Percentiles rank a stretch among this genome's conserved stretches.
Evolutionary conservation across 192 early-diverging fungal species (phyloP).

Genomic region (Umbelopsis isabellina): DNA sequence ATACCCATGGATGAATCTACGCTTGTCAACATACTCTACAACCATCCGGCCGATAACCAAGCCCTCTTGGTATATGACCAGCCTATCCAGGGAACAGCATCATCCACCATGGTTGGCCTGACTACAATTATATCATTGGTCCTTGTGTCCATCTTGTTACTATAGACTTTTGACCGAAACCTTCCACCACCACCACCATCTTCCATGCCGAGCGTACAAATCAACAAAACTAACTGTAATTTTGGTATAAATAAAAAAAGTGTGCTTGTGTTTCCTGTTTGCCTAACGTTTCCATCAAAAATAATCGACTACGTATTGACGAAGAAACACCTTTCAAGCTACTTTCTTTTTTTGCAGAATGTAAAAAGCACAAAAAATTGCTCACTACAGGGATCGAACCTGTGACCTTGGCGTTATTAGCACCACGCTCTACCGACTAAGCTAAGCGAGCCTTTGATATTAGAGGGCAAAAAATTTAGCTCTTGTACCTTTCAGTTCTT

Average conservation of each 20-base stretch:
- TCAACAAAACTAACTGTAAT: no score
- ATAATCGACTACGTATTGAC: no score
- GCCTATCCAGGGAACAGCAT: constrained; percentile 10
- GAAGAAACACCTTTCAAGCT: no score
- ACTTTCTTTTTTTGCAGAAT: no score
- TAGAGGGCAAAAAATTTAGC: no score
- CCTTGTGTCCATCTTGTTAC: not conserved
- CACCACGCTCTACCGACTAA: constrained; percentile 71
- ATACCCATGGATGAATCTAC: constrained; percentile 14
- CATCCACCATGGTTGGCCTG: not conserved
- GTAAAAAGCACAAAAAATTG: constrained; percentile 13
- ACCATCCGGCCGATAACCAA: constrained; percentile 25
- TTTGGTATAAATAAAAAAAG: no score
- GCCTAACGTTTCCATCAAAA: no score
- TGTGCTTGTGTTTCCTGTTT: no score
- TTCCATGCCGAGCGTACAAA: no score
- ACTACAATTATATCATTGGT: not conserved
- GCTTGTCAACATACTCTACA: constrained; percentile 31
- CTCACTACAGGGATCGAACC: constrained; percentile 65
- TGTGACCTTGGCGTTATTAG: constrained; percentile 69
- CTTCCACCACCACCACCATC: no score
- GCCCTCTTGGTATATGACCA: constrained; percentile 29
- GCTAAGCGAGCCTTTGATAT: constrained; percentile 43
- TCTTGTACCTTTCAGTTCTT: no score
- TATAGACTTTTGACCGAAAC: not conserved